Evolutionary conservation across 164 flowering plant genomes (phyloP), one percentile per base, ranked within the genome.

Genomic region (Echeveria elegans): DNA sequence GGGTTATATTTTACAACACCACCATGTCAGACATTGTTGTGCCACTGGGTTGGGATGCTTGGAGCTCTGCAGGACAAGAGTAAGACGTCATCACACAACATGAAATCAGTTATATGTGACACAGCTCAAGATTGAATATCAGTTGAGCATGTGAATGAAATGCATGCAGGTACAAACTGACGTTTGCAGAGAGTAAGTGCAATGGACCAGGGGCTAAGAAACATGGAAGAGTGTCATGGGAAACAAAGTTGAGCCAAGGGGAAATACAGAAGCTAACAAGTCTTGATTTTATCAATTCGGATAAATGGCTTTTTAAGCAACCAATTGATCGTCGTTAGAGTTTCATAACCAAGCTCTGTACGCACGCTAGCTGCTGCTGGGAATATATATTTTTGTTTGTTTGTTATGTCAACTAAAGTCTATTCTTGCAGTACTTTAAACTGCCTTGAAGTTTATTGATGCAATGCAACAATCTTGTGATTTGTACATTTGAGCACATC

Each of bases 11-110:
- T 73, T 76, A 76, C 65, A 52, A 72, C 24, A 65, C 77, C 0
- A 40, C 70, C 6, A 41, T 80, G 41, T 58, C 80, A 0, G 10
- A 16, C 3, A 50, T 78, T 26, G 63, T 80, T 2, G 38, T 29
- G 16, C 78, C 83, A 7, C 1, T 9, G 2, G 83, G 83, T 0
- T 80, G 80, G 83, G 69, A 74, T 40, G 41, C 80, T 15, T 76
- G 81, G 80, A 8, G 59, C 6, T 59, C 34, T 15, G 36, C 23
- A 1, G 73, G 75, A 30, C 67, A 72, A 0, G 78, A 76, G 83
- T 77, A 65, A 71, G 78, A 29, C 37, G 16, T 32, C 15, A 24
- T 12, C 47, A 48, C 56, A 6, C 26, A 4, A 21, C 24, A 19
- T 48, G 10, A 5, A 48, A 48, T n/a, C 5, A 6, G n/a, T n/a